Base-by-base conservation (phyloP, 768 basidiomycete species). In the Boletus rubroflammeus region DNA sequence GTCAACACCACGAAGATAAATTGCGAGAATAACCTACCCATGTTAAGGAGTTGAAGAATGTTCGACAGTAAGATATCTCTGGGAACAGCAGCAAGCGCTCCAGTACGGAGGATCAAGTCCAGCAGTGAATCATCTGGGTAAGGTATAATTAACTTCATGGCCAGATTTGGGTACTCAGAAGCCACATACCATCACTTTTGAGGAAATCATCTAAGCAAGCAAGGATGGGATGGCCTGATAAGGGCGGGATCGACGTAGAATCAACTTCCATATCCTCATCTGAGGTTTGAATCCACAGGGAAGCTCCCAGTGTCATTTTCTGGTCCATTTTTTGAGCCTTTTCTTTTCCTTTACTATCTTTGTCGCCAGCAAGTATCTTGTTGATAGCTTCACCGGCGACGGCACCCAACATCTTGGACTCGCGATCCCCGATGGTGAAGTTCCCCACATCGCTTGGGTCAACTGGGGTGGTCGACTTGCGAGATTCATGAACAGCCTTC, bases 331-430 rank as follows among this genome's bases (percentile, higher is more conserved):
- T 56, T 46, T 67, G 56, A 11, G 67, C 73, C 54, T 52, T 69
- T 39, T 36, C 53, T 47, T 66, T 71, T 36, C 59, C 56, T 53
- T 65, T 61, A 13, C 67, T 67, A 7, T 52, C 66, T 45, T 69
- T 73, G 54, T 83, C 77, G 15, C 68, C 62, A 48, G 71, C 64
- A 36, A 84, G 64, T 36, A 84, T 76, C 48, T 71, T 73, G 17
- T 64, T 67, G 41, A 84, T 75, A 10, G 71, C 76, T 56, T 76
- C 71, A 14, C 76, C 77, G 3, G 69, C 67, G 34, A 72, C 57
- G 3, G 49, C 15, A 15, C 72, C 70, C 52, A 71, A 48, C 44
- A 71, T 62, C 38, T 61, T 53, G 13, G 64, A 61, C 25, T 64
- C 70, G 13, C 55, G 71, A 45, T 72, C 69, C 5, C 76, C 79